A percentile compares a stretch with the other conserved stretches of the same genome.
Evolutionary conservation across 345 rosid genomes (phyloP).

Genomic region (Salix caprea): DNA sequence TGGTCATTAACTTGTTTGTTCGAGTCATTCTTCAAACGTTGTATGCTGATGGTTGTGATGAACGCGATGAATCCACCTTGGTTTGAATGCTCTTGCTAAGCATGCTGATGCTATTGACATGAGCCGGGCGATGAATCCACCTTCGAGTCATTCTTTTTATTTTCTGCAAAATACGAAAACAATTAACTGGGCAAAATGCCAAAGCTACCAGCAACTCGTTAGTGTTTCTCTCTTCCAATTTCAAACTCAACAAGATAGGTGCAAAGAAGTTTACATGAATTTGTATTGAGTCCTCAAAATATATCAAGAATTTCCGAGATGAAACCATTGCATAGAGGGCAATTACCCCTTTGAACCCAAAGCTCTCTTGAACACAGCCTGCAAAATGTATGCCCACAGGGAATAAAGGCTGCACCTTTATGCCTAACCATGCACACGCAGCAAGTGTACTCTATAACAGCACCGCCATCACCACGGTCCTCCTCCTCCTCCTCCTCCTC

Average conservation of each 20-base stretch:
- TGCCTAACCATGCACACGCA: conserved; percentile 83
- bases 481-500: conserved; percentile 28
- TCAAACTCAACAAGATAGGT: not conserved
- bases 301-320: conserved; percentile 83
- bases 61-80: no score
- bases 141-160: no score
- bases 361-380: conserved; percentile 93
- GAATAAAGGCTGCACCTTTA: conserved; percentile 79
- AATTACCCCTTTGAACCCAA: conserved; percentile 76
- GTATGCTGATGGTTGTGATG: no score
- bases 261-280: not conserved
- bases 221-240: not conserved
- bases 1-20: no score
- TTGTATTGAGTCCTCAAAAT: conserved; percentile 26
- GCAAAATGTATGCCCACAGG: conserved; percentile 92
- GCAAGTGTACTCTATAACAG: conserved; percentile 52
- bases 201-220: not conserved
- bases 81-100: no score
- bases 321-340: conserved; percentile 85
- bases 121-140: no score
- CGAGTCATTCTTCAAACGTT: no score
- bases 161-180: not conserved
- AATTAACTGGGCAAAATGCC: not conserved
- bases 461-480: conserved; percentile 26
- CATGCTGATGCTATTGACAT: no score